Base-by-base conservation (phyloP, 2,329 filamentous ascomycete species). In the Curvularia spicifera region DNA sequence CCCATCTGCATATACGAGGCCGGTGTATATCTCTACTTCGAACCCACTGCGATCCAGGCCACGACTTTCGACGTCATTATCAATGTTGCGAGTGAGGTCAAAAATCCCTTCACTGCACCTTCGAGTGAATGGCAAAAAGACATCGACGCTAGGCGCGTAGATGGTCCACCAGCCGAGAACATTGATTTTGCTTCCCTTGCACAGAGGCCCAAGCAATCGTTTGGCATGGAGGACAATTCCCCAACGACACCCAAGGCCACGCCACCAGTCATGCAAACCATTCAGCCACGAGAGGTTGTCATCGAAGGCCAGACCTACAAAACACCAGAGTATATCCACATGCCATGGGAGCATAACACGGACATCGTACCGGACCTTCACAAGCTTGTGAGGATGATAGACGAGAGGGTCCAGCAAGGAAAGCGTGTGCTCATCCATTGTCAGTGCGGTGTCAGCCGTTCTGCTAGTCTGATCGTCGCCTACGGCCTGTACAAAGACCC, bases 261-360 rank as follows among this genome's bases (percentile, higher is more conserved):
- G n/a, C 37, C 55, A 43, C 84, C 84, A 33, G 78, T 76, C 15
- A 58, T 74, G 55, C 68, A 74, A 26, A 69, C 67, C 1, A 63
- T 61, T 31, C 65, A 69, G 29, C 67, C 72, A n/a, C 56, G 66
- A 8, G 67, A 74, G 40, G 57, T 67, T 26, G 52, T 66, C 10
- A 63, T 72, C 15, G 63, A 72, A 24, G 70, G 68, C 49, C 70
- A 69, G 47, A 61, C 60, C 6, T 65, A 67, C 46, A 76, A 75
- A 37, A 83, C 81, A 45, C 91, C 91, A 0, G 91, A 96, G 74
- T 96, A 96, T 69, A 91, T 95, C 15, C 91, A 96, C 72, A 89
- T 95, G 69, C 89, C 87, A 1, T 95, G 91, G 91, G 91, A 95
- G 60, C 91, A 95, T 78, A 93, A 94, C 76, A 94, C 91, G 0